Base-by-base conservation (phyloP, 495 filamentous ascomycete genomes). In the Xanthoparmelia taractica region DNA sequence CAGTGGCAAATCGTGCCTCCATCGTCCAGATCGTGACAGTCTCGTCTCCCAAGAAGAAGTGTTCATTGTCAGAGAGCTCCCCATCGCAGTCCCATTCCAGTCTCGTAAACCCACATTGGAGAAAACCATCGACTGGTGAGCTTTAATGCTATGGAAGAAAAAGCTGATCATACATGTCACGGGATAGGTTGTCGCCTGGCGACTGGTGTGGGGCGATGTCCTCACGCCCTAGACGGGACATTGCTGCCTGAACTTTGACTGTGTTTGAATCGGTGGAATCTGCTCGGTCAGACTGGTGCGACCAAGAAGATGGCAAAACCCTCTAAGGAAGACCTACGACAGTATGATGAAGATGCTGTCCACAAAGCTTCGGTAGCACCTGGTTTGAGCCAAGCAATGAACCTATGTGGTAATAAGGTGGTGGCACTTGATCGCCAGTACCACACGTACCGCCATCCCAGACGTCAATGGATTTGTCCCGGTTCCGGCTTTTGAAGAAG, bases 311-410 rank as follows among this genome's bases (percentile, higher is more conserved):
- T 61, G 17, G 10, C 18, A 38, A 12, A 50, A 4, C 2, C 29
- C n/a, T 0, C 23, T 2, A 17, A 1, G 34, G 13, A 38, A 37
- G 59, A 41, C 57, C 36, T 41, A 64, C 64, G 60, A 61, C 67
- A 56, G 55, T 72, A 70, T 0, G 71, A 38, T 0, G 58, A 56
- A 4, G 67, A 55, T 13, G 47, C 61, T 20, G 70, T 72, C 83
- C 82, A 87, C 3, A 86, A 34, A 0, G 79, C 81, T 6, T 85
- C 79, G 1, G 76, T 86, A 17, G 83, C 84, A 7, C 81, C 80
- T 8, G 80, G 79, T 63, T 77, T 79, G 20, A 87, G 66, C 11
- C 80, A 72, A 27, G 73, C 70, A 87, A 66, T 86, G 84, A 12
- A 80, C 81, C 75, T 78, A 48, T 11, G 27, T 38, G n/a, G n/a